Evolutionary conservation across 2,329 filamentous ascomycete species (phyloP).

Genomic region (Colletotrichum sansevieriae): DNA sequence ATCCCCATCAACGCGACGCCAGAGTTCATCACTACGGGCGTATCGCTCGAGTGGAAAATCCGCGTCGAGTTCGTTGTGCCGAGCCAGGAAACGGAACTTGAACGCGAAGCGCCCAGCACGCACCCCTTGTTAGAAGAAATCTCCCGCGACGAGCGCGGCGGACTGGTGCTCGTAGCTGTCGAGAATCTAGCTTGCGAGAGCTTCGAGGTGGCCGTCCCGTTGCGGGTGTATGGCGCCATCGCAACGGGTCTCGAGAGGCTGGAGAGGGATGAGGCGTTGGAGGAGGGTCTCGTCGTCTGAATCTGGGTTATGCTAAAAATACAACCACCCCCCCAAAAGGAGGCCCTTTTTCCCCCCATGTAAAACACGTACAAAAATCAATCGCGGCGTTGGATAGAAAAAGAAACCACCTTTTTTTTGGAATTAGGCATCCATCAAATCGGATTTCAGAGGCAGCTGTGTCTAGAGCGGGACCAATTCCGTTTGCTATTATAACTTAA

Average conservation of each 20-base stretch:
- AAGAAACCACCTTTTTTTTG: background rate
- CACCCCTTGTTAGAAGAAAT: constrained; percentile 81
- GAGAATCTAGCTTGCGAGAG: constrained; percentile 87
- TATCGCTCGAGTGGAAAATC: constrained; percentile 89
- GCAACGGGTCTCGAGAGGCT: constrained; percentile 68
- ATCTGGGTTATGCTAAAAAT: background rate
- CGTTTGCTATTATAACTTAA: background rate
- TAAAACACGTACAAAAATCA: constrained; percentile 19
- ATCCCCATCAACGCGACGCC: constrained; percentile 89
- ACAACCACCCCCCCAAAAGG: too few species aligned
- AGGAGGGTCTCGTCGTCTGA: constrained; percentile 59
- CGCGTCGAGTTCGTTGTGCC: constrained; percentile 93
- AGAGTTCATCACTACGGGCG: constrained; percentile 90
- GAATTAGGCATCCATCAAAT: constrained; percentile 13
- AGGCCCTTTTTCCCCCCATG: background rate
- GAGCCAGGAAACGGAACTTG: constrained; percentile 40
- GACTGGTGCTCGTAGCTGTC: constrained; percentile 78
- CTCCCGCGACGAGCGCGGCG: constrained; percentile 82
- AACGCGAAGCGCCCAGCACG: constrained; percentile 42
- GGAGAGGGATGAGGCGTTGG: constrained; percentile 67
- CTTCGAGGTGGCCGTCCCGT: constrained; percentile 88
- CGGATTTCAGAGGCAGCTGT: background rate
- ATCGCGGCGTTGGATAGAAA: constrained; percentile 36
- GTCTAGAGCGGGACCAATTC: background rate
- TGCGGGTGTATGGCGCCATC: constrained; percentile 81